These are phyloP conservation scores for Dendrocalamus sinicus DNA, from an alignment of 176 grass and related monocot genomes.

Conservation along the genomic window DNA sequence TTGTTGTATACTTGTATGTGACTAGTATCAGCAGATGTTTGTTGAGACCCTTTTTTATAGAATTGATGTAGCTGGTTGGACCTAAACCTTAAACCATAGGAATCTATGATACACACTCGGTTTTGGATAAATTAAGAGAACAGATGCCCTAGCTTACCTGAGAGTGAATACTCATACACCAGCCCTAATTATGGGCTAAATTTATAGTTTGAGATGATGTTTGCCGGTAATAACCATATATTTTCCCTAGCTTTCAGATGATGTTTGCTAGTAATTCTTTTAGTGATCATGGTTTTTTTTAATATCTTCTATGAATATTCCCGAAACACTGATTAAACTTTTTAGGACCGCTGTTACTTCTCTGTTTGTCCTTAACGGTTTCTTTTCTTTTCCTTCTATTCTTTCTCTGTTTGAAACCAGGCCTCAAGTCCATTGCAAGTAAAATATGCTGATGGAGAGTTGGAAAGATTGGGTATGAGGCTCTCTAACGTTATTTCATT, in stretches of 20 bases:
- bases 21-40: neutral
- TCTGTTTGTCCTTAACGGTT: conserved; percentile 14
- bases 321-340: neutral
- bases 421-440: conserved; percentile 98
- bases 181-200: neutral
- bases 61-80: neutral
- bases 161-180: conserved; percentile 3
- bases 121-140: conserved; percentile 13
- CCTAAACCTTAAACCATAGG: conserved; percentile 10
- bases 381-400: neutral
- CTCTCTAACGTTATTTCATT: conserved; percentile 31
- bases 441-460: conserved; percentile 97
- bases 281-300: neutral
- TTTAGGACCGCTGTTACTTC: neutral
- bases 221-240: neutral
- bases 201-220: neutral
- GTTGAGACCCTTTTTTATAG: neutral
- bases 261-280: neutral
- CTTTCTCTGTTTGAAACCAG: conserved; percentile 46
- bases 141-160: neutral
- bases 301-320: neutral
- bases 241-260: neutral
- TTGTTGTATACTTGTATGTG: neutral
- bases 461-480: conserved; percentile 90
- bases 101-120: neutral